Conservation (phyloP, 768 basidiomycete genomes). For the Pleurotus tuber-regium region DNA sequence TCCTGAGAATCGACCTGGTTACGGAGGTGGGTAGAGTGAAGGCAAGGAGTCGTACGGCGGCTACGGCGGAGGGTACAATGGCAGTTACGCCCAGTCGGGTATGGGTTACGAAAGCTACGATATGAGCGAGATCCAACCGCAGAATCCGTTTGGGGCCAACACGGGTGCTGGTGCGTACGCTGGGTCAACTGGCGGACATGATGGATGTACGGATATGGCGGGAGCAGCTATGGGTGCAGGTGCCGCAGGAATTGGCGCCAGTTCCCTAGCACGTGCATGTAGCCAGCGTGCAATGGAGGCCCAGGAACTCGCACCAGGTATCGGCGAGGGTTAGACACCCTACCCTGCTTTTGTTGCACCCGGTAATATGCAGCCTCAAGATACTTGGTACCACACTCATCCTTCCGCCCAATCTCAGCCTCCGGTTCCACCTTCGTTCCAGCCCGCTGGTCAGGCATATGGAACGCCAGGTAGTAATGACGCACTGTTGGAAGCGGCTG, state of each 20-base stretch:
- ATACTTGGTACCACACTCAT: background rate
- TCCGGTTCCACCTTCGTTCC: slow-evolving; percentile 2
- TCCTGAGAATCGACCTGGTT: slow-evolving; percentile 29
- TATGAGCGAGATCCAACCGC: slow-evolving; percentile 45
- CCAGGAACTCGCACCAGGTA: slow-evolving; percentile 14
- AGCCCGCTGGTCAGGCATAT: background rate
- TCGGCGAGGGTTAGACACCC: slow-evolving; percentile 10
- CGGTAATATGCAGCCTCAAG: background rate
- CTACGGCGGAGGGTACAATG: too few species aligned
- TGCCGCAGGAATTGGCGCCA: slow-evolving; percentile 40
- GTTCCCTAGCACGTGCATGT: slow-evolving; percentile 32
- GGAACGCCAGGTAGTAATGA: slow-evolving; percentile 14
- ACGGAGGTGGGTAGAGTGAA: slow-evolving; percentile 21
- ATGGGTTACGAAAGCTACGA: slow-evolving; percentile 38
- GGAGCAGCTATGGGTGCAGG: slow-evolving; percentile 24
- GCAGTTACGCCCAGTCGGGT: slow-evolving; percentile 27
- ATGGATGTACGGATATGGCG: too few species aligned
- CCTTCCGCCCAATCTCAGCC: background rate
- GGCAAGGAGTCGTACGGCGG: slow-evolving; percentile 43
- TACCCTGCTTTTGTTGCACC: slow-evolving; percentile 14
- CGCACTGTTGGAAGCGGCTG: slow-evolving; percentile 25
- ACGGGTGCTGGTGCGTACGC: too few species aligned
- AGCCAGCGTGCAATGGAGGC: slow-evolving; percentile 28
- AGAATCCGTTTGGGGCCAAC: slow-evolving; percentile 1
- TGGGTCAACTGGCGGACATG: too few species aligned